Evolutionary conservation across 768 basidiomycete species (phyloP), one percentile per base, ranked within the genome.

Genomic region (Pholiota conissans): DNA sequence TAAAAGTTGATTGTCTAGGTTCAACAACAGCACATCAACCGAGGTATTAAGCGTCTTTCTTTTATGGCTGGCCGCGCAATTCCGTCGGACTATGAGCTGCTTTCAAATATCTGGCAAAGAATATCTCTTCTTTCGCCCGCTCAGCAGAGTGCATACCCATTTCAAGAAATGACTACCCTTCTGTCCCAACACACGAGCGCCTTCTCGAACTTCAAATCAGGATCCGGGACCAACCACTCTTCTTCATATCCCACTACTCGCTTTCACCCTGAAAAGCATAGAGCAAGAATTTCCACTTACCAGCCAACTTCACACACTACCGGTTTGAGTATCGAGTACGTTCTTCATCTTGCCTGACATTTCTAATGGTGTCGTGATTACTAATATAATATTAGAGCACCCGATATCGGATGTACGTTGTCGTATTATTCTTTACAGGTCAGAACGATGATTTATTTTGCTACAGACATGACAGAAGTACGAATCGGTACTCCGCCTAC

Each of bases 1-100:
- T 22, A 3, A 5, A 27, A 14, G 27, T 49, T n/a, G 26, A 26
- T 3, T 16, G 20, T 4, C 39, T 60, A 87, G 86, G 63, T 80
- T 50, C 71, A 85, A 50, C 86, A 87, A 65, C 85, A 83, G 67
- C 79, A 84, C 65, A 79, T 82, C 40, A 87, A 84, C 62, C 81
- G 77, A 42, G 77, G 76, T 35, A 69, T 79, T 45, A 75, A 71
- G 52, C 85, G 87, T 35, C 75, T 83, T 30, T 82, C 84, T 13
- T 75, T 73, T 37, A 85, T 87, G 82, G 81, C 79, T 3, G 80
- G 84, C n/a, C 73, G 76, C 27, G 62, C 65, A 24, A 71, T 67
- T 18, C 78, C 79, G 6, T 69, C 74, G 24, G 53, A 64, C 32
- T 52, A 64, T 14, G 73, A 75, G n/a, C 75, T 84, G 26, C 51